Conservation (phyloP, 306 rosid genomes). For the Castanea sativa region DNA sequence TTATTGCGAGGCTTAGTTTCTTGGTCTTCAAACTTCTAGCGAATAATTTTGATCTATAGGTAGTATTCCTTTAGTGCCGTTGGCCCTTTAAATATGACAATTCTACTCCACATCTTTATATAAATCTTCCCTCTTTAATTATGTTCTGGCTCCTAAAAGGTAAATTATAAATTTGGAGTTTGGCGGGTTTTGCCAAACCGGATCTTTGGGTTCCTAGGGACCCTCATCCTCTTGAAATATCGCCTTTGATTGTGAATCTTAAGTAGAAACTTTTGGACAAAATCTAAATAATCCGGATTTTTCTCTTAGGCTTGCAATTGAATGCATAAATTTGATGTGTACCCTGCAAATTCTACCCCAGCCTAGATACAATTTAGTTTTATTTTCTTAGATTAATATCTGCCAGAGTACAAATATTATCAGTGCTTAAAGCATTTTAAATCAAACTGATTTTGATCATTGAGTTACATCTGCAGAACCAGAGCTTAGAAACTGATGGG, state of each 20-base stretch:
- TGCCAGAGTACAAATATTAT: not conserved
- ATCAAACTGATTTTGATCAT: slow-evolving; percentile 8
- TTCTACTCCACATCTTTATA: not conserved
- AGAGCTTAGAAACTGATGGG: slow-evolving; percentile 34
- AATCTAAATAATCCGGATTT: not conserved
- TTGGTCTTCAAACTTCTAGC: not conserved
- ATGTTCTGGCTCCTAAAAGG: not conserved
- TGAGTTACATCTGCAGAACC: slow-evolving; percentile 27
- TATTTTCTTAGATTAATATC: not conserved
- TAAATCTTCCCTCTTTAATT: not conserved
- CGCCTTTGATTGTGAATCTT: not conserved
- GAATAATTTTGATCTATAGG: not conserved
- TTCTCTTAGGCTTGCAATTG: not conserved
- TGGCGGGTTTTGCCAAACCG: not conserved
- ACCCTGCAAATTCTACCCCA: not conserved
- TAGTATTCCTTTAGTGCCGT: not conserved
- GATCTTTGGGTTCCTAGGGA: not conserved
- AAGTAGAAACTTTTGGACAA: not conserved
- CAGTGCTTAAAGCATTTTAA: not conserved
- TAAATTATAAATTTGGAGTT: not conserved
- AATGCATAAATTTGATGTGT: not conserved
- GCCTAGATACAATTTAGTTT: not conserved
- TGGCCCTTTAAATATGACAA: not conserved
- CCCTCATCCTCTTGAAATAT: not conserved
- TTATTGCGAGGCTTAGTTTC: not conserved